Evolutionary conservation across 305 asterid genomes (phyloP).

Genomic region (Rubia peregrina): DNA sequence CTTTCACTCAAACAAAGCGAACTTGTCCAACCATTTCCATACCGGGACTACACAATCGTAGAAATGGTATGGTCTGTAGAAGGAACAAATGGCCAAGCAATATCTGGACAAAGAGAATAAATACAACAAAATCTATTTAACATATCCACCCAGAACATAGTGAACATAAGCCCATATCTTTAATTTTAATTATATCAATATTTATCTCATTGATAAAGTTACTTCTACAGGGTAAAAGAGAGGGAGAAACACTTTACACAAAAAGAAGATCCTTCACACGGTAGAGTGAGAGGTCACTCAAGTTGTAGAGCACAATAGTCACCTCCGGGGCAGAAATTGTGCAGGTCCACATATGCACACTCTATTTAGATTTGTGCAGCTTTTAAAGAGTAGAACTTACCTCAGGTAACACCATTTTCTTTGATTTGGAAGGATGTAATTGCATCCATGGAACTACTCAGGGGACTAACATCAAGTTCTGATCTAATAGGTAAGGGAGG

Average conservation of each 20-base stretch:
- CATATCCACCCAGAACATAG: not conserved
- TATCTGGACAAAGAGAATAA: not conserved
- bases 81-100: not conserved
- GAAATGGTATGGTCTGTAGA: not conserved
- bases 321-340: conserved; percentile 93
- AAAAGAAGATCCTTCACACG: conserved; percentile 52
- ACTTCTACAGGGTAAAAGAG: not conserved
- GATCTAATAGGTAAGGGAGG: conserved; percentile 75
- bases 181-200: not conserved
- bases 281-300: conserved; percentile 68
- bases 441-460: conserved; percentile 79
- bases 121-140: not conserved
- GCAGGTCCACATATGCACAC: conserved; percentile 87
- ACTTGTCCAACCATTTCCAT: not conserved
- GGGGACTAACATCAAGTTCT: conserved; percentile 74
- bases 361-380: conserved; percentile 49
- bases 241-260: conserved; percentile 5
- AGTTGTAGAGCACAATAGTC: conserved; percentile 77
- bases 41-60: not conserved
- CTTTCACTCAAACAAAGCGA: not conserved
- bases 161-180: not conserved
- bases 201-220: not conserved
- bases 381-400: conserved; percentile 47
- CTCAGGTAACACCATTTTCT: conserved; percentile 42
- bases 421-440: conserved; percentile 49